phyloP scores from a whole-genome alignment of 1,284 basidiomycete species.

The Phlebopus sp. region DNA sequence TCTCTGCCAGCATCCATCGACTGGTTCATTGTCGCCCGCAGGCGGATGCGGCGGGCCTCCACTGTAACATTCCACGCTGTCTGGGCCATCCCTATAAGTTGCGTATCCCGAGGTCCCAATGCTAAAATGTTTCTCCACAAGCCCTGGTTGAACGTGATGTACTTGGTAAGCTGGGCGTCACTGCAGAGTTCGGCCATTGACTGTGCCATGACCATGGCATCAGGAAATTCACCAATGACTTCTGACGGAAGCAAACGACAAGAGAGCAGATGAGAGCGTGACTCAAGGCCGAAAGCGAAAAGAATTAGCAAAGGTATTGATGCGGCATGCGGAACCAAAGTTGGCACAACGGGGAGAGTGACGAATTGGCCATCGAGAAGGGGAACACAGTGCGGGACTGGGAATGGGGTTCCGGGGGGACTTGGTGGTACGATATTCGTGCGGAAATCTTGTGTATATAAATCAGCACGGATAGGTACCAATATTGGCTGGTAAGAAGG shows the following conservation, averaged over 20 bases:
- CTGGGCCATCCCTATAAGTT: constrained; percentile 35
- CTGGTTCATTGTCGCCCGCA: constrained; percentile 11
- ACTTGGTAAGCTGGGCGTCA: constrained; percentile 29
- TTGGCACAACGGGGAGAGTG: constrained; percentile 33
- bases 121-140: constrained; percentile 45
- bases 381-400: constrained; percentile 28
- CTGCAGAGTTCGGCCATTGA: constrained; percentile 33
- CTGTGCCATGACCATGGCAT: constrained; percentile 53
- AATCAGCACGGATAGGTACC: constrained; percentile 44
- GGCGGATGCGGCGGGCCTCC: constrained; percentile 37
- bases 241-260: constrained; percentile 38
- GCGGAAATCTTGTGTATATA: constrained; percentile 42
- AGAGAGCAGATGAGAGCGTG: constrained; percentile 33
- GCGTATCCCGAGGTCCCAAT: constrained; percentile 36
- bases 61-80: constrained; percentile 44
- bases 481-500: constrained; percentile 38
- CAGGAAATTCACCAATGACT: constrained; percentile 47
- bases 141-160: constrained; percentile 38
- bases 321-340: constrained; percentile 30
- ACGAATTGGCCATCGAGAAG: constrained; percentile 17
- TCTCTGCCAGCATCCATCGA: constrained; percentile 19
- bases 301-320: constrained; percentile 33
- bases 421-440: constrained; percentile 36
- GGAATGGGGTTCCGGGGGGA: constrained; percentile 31
- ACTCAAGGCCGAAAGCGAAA: constrained; percentile 33